A percentile compares a stretch with the other conserved stretches of the same genome.
Conservation (phyloP, 768 basidiomycete genomes). For the Lactarius sp. region DNA sequence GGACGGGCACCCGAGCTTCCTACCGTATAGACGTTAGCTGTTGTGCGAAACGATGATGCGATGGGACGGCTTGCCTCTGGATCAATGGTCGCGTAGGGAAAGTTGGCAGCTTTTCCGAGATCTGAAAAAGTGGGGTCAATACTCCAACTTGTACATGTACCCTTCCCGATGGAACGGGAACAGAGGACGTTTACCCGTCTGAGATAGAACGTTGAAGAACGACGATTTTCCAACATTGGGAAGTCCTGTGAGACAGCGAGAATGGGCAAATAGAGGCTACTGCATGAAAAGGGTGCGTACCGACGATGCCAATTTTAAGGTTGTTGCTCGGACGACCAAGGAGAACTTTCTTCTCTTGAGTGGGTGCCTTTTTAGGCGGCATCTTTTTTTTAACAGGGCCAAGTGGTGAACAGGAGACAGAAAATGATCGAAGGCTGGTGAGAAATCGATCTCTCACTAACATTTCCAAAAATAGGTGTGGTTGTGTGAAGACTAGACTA, state of each 20-base stretch:
- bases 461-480: conserved; percentile 14
- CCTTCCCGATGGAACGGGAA: conserved; percentile 11
- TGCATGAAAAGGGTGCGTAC: conserved; percentile 44
- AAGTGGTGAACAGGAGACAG: conserved; percentile 35
- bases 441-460: conserved; percentile 25
- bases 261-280: too few species aligned
- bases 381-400: conserved; percentile 58
- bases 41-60: background rate
- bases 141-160: background rate
- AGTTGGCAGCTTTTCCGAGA: conserved; percentile 94
- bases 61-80: conserved; percentile 49
- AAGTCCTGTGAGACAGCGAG: conserved; percentile 48
- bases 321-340: conserved; percentile 95
- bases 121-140: conserved; percentile 41
- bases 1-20: conserved; percentile 94
- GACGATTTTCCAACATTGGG: conserved; percentile 99
- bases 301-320: conserved; percentile 98
- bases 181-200: conserved; percentile 58
- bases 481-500: background rate
- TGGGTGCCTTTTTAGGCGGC: conserved; percentile 85
- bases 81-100: conserved; percentile 92
- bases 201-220: conserved; percentile 96
- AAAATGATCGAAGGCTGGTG: conserved; percentile 30
- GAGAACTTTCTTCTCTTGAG: conserved; percentile 75
- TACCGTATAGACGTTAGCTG: conserved; percentile 22